These are phyloP conservation scores for Fennellomyces sp. DNA, from an alignment of 371 early-diverging fungal genomes.

Conservation along the genomic window DNA sequence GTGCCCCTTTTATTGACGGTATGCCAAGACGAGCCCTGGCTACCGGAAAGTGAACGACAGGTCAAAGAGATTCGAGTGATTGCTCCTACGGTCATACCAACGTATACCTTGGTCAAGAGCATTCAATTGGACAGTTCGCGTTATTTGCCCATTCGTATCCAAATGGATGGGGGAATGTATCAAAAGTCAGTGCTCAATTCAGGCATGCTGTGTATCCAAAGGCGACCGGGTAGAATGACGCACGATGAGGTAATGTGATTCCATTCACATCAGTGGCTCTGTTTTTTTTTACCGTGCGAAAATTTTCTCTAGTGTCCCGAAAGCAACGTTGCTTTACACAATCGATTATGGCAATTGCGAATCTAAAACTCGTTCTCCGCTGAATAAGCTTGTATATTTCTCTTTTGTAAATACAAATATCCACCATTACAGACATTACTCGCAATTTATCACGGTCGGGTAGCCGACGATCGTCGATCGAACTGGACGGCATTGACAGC, in stretches of 20 bases:
- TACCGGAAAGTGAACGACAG: slow-evolving; percentile 10
- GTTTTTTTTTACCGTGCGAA: neutral
- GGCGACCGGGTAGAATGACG: neutral
- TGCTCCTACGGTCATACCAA: slow-evolving; percentile 72
- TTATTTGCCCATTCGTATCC: slow-evolving; percentile 62
- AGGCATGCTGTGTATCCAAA: slow-evolving; percentile 41
- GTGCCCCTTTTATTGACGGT: slow-evolving; percentile 54
- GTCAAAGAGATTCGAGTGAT: slow-evolving; percentile 32
- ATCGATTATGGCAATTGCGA: neutral
- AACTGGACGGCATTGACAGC: neutral
- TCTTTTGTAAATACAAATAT: neutral
- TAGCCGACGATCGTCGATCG: neutral
- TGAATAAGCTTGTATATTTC: no score
- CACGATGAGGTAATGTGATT: slow-evolving; percentile 10
- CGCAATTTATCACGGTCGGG: neutral
- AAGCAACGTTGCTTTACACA: neutral
- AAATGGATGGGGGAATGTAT: slow-evolving; percentile 37
- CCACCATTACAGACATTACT: neutral
- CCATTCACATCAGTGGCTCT: neutral
- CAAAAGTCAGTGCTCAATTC: slow-evolving; percentile 25
- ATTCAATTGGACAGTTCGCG: slow-evolving; percentile 58
- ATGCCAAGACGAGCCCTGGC: slow-evolving; percentile 27
- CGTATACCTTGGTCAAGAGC: slow-evolving; percentile 51
- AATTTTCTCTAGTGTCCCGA: neutral
- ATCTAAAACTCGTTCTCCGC: no score